phyloP scores from a whole-genome alignment of 306 rosid species.

The Prosopis cineraria region DNA sequence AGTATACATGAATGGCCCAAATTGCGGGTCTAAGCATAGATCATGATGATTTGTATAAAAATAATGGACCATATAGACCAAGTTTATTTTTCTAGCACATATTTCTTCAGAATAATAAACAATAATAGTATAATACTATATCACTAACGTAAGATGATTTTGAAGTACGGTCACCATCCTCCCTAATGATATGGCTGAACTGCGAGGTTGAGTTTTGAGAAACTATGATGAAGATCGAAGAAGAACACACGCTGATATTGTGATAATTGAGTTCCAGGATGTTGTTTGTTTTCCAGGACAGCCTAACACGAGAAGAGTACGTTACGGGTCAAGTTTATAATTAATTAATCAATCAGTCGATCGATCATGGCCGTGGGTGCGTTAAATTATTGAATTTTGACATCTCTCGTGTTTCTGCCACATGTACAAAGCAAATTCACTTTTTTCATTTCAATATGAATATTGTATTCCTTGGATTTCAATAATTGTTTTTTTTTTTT shows the following conservation, averaged over 20 bases:
- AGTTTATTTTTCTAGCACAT: background rate
- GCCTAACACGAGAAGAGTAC: background rate
- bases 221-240: no score
- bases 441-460: background rate
- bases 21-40: no score
- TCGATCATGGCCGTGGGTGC: no score
- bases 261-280: no score
- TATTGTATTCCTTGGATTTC: background rate
- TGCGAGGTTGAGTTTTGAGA: background rate
- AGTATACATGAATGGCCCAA: no score
- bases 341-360: no score
- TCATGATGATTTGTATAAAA: no score
- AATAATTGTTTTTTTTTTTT: no score
- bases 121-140: no score
- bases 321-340: constrained; percentile 26
- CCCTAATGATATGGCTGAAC: constrained; percentile 19
- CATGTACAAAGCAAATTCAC: background rate
- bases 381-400: background rate
- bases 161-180: background rate
- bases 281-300: no score
- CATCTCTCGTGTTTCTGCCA: background rate
- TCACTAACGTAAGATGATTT: background rate
- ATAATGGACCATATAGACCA: background rate
- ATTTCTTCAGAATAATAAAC: background rate
- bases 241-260: no score